These are phyloP conservation scores for Debaryomyces maramus DNA, from an alignment of 805 yeast species.

Conservation along the genomic window DNA sequence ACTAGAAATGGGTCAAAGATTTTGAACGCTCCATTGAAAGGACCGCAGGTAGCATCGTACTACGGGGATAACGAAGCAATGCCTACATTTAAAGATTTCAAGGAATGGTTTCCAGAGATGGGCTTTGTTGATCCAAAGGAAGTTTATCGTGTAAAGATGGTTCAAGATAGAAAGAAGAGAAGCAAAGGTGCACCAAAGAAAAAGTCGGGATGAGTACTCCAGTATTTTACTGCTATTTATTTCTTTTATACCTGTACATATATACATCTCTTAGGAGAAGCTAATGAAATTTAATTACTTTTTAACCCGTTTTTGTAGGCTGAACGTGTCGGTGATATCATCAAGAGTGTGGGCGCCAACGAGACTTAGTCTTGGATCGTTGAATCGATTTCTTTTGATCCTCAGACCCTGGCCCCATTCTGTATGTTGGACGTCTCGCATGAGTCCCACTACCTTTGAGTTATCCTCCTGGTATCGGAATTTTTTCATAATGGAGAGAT, in stretches of 20 bases:
- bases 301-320: conserved; percentile 13
- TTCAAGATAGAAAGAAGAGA: conserved; percentile 70
- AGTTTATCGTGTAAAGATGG: conserved; percentile 65
- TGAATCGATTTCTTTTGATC: conserved; percentile 7
- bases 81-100: conserved; percentile 62
- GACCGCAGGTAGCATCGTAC: conserved; percentile 67
- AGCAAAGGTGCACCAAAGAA: conserved; percentile 88
- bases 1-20: conserved; percentile 73
- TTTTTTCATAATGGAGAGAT: conserved; percentile 8
- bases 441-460: conserved; percentile 11
- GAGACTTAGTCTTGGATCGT: conserved; percentile 4
- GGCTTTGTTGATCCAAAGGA: conserved; percentile 67
- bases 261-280: neutral
- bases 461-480: conserved; percentile 12
- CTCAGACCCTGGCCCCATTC: conserved; percentile 10
- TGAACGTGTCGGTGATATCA: conserved; percentile 32
- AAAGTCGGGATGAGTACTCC: conserved; percentile 31
- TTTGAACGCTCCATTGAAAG: conserved; percentile 65
- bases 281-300: conserved; percentile 4
- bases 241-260: conserved; percentile 3
- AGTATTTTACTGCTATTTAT: neutral
- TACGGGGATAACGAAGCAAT: conserved; percentile 70
- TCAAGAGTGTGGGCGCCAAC: conserved; percentile 11
- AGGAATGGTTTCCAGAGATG: conserved; percentile 50
- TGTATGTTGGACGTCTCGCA: conserved; percentile 12